Evolutionary conservation across 2,329 filamentous ascomycete species (phyloP).

Genomic region (Exophiala phaeomuriformis): DNA sequence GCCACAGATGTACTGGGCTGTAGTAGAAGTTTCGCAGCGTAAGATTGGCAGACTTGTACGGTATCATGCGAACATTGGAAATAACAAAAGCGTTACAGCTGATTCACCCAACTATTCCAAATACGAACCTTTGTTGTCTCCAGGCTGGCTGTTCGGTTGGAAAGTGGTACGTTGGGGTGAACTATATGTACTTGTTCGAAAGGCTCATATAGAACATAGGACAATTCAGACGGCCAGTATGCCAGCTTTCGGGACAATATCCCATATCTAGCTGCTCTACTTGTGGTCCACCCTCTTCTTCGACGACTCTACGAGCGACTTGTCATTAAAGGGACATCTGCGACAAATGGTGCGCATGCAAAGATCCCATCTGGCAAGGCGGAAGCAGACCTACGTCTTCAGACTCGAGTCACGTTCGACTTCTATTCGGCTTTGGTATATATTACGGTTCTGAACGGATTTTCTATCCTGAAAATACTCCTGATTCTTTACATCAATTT

Average conservation of each 20-base stretch:
- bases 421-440: constrained; percentile 73
- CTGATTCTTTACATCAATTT: constrained; percentile 76
- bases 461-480: constrained; percentile 76
- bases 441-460: constrained; percentile 70
- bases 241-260: constrained; percentile 76
- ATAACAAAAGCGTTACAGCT: constrained; percentile 44
- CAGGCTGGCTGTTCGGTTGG: constrained; percentile 87
- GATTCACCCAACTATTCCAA: constrained; percentile 73
- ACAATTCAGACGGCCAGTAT: constrained; percentile 87
- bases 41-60: constrained; percentile 26
- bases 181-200: not conserved
- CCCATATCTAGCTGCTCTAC: constrained; percentile 66
- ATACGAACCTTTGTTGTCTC: constrained; percentile 62
- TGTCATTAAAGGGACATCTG: not conserved
- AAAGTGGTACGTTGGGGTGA: constrained; percentile 59
- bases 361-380: constrained; percentile 3
- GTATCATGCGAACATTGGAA: not conserved
- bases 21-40: constrained; percentile 79
- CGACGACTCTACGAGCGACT: constrained; percentile 61
- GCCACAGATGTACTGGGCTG: constrained; percentile 85
- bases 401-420: constrained; percentile 74
- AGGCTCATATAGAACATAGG: constrained; percentile 44
- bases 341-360: constrained; percentile 2
- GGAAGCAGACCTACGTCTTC: constrained; percentile 53
- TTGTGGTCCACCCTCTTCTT: constrained; percentile 71